A percentile compares a stretch with the other conserved stretches of the same genome.
phyloP scores from a whole-genome alignment of 306 rosid species.

The Quercus rubra region DNA sequence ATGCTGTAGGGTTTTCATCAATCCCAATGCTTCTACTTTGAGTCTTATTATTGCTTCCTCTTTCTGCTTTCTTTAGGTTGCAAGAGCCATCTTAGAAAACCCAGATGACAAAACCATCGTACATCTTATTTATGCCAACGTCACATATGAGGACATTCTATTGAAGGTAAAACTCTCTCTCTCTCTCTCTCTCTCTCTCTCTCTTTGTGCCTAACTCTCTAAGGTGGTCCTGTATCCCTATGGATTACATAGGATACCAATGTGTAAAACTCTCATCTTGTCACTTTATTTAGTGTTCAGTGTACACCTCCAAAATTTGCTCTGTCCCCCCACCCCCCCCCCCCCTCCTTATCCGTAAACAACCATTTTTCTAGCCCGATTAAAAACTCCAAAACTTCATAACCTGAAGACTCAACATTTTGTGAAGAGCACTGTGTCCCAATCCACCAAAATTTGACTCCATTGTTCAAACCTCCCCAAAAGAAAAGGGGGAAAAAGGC shows the following conservation, averaged over 20 bases:
- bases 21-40: background rate
- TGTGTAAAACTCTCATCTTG: background rate
- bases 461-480: background rate
- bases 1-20: background rate
- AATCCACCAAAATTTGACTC: background rate
- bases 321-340: too few species aligned
- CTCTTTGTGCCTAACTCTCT: background rate
- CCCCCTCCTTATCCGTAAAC: background rate
- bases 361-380: background rate
- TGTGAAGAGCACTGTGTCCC: background rate
- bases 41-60: background rate
- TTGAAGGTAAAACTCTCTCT: slow-evolving; percentile 30
- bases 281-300: background rate
- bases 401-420: background rate
- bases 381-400: background rate
- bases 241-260: background rate
- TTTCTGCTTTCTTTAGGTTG: slow-evolving; percentile 30
- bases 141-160: slow-evolving; percentile 63
- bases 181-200: background rate
- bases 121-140: slow-evolving; percentile 64
- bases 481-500: background rate
- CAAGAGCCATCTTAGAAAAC: slow-evolving; percentile 68
- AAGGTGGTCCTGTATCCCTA: background rate
- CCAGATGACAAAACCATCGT: slow-evolving; percentile 53
- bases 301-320: background rate